Conservation (phyloP, 2,329 filamentous ascomycete species). For the Neofusicoccum cordaticola region DNA sequence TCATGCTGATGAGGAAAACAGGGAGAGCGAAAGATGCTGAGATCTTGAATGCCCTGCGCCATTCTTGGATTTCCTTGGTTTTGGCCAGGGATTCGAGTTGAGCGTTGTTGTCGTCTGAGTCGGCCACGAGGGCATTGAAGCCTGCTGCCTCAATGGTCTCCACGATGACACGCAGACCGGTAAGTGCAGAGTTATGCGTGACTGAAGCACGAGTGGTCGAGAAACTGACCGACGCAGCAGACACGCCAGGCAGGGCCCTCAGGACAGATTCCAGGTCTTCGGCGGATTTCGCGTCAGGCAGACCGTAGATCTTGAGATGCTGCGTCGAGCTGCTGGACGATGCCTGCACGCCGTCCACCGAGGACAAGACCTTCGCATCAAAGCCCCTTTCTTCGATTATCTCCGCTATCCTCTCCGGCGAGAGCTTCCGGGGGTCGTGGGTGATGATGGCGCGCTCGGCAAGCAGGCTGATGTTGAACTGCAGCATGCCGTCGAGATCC, state of each 20-base stretch:
- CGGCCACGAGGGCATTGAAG: constrained; percentile 84
- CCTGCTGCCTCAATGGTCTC: constrained; percentile 77
- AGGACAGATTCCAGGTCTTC: constrained; percentile 68
- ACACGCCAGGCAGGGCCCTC: constrained; percentile 65
- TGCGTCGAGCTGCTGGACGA: constrained; percentile 59
- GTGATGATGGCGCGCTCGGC: constrained; percentile 88
- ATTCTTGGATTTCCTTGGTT: constrained; percentile 93
- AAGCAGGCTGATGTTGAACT: constrained; percentile 92
- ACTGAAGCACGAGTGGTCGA: constrained; percentile 72
- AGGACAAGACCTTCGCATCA: constrained; percentile 78
- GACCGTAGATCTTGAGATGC: constrained; percentile 81
- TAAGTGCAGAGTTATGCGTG: constrained; percentile 65
- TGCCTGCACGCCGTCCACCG: constrained; percentile 56
- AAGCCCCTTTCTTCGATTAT: constrained; percentile 90
- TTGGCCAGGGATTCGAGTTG: constrained; percentile 95
- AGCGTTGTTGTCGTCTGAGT: constrained; percentile 92
- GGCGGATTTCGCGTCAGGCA: constrained; percentile 69
- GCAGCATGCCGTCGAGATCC: constrained; percentile 70
- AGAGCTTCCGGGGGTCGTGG: constrained; percentile 71
- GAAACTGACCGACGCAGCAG: constrained; percentile 69
- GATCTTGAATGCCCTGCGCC: constrained; percentile 75
- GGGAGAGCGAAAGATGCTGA: constrained; percentile 82
- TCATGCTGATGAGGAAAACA: constrained; percentile 89
- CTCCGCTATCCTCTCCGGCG: constrained; percentile 71
- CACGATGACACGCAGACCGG: constrained; percentile 79